Conservation (phyloP, 352 stramenopile genomes). For the Phytophthora idaei region DNA sequence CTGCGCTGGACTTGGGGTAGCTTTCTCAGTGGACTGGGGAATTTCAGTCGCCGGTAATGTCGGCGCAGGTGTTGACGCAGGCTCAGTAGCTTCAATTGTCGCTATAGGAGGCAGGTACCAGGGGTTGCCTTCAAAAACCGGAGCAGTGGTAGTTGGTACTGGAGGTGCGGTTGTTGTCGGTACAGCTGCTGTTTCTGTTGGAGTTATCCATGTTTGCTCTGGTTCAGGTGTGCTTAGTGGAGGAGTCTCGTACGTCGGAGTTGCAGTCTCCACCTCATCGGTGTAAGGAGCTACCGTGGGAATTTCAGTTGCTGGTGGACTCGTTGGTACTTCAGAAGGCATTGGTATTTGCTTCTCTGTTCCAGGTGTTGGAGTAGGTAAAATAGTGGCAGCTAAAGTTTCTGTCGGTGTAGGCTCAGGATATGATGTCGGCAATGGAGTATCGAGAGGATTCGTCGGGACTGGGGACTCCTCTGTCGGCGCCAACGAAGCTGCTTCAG, state of each 20-base stretch:
- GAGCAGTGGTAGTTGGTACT: background rate
- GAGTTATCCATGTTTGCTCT: background rate
- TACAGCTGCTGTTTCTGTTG: background rate
- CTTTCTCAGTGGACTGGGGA: background rate
- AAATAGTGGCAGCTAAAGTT: background rate
- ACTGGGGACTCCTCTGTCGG: background rate
- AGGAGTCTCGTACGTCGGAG: conserved; percentile 9
- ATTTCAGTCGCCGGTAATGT: background rate
- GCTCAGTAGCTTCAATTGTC: background rate
- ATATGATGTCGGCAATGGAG: background rate
- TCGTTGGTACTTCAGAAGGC: background rate
- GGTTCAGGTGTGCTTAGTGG: background rate
- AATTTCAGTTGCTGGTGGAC: background rate
- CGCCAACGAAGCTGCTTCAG: background rate
- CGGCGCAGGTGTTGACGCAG: background rate
- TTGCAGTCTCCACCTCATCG: conserved; percentile 6
- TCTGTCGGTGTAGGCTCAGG: conserved; percentile 5
- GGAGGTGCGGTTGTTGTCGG: background rate
- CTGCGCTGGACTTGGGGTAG: conserved; percentile 2
- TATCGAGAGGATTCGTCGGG: background rate
- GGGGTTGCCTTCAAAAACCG: background rate
- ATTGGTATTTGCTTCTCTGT: background rate
- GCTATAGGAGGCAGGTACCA: conserved; percentile 5
- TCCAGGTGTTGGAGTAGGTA: background rate
- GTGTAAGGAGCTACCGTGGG: background rate